These are phyloP conservation scores for Salix dunnii DNA, from an alignment of 345 rosid genomes.

Conservation along the genomic window DNA sequence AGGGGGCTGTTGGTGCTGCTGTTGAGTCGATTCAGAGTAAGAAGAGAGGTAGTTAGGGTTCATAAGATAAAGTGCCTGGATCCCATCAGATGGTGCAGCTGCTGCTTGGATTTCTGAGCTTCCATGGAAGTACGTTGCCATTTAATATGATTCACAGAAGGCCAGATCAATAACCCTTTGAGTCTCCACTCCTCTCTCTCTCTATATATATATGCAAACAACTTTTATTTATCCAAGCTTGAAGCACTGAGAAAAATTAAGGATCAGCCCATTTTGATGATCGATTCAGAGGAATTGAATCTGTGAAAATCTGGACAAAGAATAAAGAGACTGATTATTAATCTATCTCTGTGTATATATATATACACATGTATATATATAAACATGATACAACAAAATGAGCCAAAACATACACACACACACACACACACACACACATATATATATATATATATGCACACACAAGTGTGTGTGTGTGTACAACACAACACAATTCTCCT, in stretches of 20 bases:
- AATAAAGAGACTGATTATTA: neutral
- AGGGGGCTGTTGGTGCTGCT: slow-evolving; percentile 7
- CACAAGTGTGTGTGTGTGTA: neutral
- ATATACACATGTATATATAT: neutral
- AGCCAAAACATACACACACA: neutral
- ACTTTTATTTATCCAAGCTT: neutral
- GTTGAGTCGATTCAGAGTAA: slow-evolving; percentile 32
- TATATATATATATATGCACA: neutral
- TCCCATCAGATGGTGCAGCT: slow-evolving; percentile 32
- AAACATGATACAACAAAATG: neutral
- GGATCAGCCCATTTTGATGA: slow-evolving; percentile 15
- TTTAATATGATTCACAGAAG: slow-evolving; percentile 8
- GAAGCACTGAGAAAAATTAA: neutral
- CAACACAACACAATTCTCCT: neutral
- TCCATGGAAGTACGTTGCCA: slow-evolving; percentile 54
- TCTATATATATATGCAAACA: neutral
- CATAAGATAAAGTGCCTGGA: slow-evolving; percentile 50
- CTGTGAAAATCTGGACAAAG: neutral
- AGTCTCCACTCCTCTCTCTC: neutral
- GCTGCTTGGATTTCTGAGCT: slow-evolving; percentile 47
- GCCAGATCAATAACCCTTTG: neutral
- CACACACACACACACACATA: too few relatives aligned
- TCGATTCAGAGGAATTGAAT: neutral
- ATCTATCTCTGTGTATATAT: neutral
- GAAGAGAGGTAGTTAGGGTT: slow-evolving; percentile 44